Base-by-base conservation (phyloP, 371 early-diverging fungal genomes). In the Mucor velutinosus region DNA sequence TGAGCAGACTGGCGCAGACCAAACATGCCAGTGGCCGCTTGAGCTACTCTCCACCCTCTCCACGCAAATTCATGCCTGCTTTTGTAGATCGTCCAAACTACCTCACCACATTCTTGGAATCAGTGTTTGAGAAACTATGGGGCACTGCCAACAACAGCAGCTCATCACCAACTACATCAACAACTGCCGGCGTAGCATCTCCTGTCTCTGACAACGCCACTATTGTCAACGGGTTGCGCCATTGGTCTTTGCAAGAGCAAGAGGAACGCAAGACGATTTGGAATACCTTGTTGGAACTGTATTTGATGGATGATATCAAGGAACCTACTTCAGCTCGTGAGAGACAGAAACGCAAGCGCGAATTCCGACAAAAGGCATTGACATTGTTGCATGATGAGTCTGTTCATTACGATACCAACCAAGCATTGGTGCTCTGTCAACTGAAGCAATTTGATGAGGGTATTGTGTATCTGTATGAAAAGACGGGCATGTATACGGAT, bases 241-340 rank as follows among this genome's bases (percentile, higher is more conserved):
- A 7, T 7, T 61, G 37, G 66, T 80, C 77, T 17, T 15, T 62
- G 1, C 66, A 77, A 19, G 88, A 85, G 27, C 79, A 81, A 73
- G 89, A 90, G 29, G 88, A 89, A 39, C 85, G 83, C 29, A 86
- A 87, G 64, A 82, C 90, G 1, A 86, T 94, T 6, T 96, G 96
- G 92, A 93, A 93, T 67, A 95, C 96, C 0, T 77, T 98, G 29
- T 70, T 98, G 69, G 97, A 98, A 68, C 86, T 97, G n/a, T 94
- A 95, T 66, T 74, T 97, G 68, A 35, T 30, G 27, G 64, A 67
- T 5, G 25, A 58, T 3, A 45, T 43, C 12, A 67, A 60, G 21
- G 59, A 65, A 11, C 68, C 64, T 3, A 62, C 58, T 7, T 30
- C 39, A 4, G 53, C 66, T 45, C 71, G 74, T 45, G 76, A 72